phyloP scores from a whole-genome alignment of 371 early-diverging fungal genomes.

The Mortierella polycephala region DNA sequence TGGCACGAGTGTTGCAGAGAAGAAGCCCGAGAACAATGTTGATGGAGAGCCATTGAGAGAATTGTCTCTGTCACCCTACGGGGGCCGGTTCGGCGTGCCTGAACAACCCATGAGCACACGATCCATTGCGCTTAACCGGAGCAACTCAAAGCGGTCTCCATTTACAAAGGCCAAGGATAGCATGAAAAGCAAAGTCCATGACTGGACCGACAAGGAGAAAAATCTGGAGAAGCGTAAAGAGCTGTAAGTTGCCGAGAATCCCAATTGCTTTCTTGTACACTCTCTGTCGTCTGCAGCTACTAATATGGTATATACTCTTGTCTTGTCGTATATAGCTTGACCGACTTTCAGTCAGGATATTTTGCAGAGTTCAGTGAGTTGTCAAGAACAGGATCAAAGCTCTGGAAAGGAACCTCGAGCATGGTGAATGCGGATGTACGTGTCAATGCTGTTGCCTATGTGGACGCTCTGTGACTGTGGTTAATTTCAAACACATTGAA shows the following conservation, averaged over 20 bases:
- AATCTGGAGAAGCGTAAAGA: slow-evolving; percentile 51
- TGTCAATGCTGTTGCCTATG: background rate
- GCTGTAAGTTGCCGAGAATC: slow-evolving; percentile 20
- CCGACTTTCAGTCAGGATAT: slow-evolving; percentile 52
- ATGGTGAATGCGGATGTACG: slow-evolving; percentile 48
- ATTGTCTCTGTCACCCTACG: slow-evolving; percentile 39
- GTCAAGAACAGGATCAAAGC: slow-evolving; percentile 42
- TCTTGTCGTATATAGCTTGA: slow-evolving; percentile 14
- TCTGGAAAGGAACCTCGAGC: slow-evolving; percentile 41
- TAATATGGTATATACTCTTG: background rate
- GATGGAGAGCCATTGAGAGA: background rate
- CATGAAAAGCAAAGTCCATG: slow-evolving; percentile 34
- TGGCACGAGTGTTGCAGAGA: background rate
- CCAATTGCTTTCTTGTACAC: background rate
- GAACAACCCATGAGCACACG: slow-evolving; percentile 49
- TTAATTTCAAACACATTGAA: background rate
- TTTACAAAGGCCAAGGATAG: slow-evolving; percentile 47
- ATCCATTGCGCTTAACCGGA: slow-evolving; percentile 17
- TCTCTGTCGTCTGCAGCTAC: no score
- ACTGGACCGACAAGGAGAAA: slow-evolving; percentile 49
- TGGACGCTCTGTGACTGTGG: background rate
- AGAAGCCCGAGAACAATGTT: background rate
- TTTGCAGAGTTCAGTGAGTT: slow-evolving; percentile 50
- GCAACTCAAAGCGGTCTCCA: slow-evolving; percentile 31
- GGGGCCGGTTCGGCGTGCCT: slow-evolving; percentile 50